These are phyloP conservation scores for Delphinella strobiligena DNA, from an alignment of 2,329 filamentous ascomycete genomes.

Conservation along the genomic window DNA sequence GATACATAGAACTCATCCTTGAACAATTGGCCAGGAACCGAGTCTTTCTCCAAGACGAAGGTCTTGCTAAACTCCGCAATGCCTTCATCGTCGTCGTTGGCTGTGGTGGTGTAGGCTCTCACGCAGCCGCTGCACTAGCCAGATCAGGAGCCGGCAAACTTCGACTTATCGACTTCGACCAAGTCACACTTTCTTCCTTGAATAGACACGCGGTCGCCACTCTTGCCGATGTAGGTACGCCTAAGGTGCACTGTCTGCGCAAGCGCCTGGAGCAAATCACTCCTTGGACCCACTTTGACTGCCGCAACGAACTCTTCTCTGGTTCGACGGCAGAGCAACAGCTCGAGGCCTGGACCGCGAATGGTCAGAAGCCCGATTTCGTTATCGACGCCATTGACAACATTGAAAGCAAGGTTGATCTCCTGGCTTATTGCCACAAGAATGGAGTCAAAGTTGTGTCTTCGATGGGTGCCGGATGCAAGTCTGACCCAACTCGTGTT, in stretches of 20 bases:
- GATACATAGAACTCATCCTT: slow-evolving; percentile 62
- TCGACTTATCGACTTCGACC: slow-evolving; percentile 90
- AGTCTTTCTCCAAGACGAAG: slow-evolving; percentile 76
- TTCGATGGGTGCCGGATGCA: slow-evolving; percentile 93
- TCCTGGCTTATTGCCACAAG: slow-evolving; percentile 77
- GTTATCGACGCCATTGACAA: slow-evolving; percentile 98
- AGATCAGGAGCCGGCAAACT: slow-evolving; percentile 82
- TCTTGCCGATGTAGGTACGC: slow-evolving; percentile 79
- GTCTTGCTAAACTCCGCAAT: slow-evolving; percentile 64
- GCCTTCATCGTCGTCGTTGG: slow-evolving; percentile 85
- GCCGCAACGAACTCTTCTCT: slow-evolving; percentile 72
- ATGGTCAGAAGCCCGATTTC: slow-evolving; percentile 58
- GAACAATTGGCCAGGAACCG: slow-evolving; percentile 90
- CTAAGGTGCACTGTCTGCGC: slow-evolving; percentile 79
- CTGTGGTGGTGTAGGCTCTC: slow-evolving; percentile 88
- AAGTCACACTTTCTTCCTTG: slow-evolving; percentile 86
- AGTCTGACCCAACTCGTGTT: slow-evolving; percentile 73
- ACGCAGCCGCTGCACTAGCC: slow-evolving; percentile 74
- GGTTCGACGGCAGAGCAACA: slow-evolving; percentile 52
- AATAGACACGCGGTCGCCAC: slow-evolving; percentile 96
- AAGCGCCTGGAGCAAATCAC: slow-evolving; percentile 72
- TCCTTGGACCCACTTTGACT: slow-evolving; percentile 86
- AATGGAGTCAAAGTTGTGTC: slow-evolving; percentile 73
- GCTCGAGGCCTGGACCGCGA: slow-evolving; percentile 51
- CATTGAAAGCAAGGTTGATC: slow-evolving; percentile 87